phyloP scores from a whole-genome alignment of 306 rosid genomes.

The Casuarina cunninghamiana region DNA sequence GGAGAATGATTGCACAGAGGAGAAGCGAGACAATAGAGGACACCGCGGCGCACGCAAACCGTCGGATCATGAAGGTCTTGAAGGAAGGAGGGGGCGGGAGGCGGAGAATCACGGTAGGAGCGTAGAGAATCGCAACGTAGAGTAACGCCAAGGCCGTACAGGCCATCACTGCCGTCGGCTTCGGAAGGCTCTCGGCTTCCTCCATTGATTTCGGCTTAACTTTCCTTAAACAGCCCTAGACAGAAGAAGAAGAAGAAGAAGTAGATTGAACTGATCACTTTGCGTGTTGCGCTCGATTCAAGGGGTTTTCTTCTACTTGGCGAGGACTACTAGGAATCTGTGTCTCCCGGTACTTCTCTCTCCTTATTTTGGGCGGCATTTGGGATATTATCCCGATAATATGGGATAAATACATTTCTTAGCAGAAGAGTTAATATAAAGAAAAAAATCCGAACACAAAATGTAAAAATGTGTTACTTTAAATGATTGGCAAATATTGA shows the following conservation, averaged over 20 bases:
- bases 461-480: too few relatives aligned
- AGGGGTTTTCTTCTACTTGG: background rate
- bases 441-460: too few relatives aligned
- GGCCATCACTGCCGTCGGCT: slow-evolving; percentile 44
- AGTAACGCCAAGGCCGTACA: slow-evolving; percentile 66
- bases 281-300: background rate
- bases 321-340: background rate
- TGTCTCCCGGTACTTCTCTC: too few relatives aligned
- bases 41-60: slow-evolving; percentile 73
- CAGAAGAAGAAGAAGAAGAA: background rate
- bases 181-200: slow-evolving; percentile 43
- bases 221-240: background rate
- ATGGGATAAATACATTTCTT: too few relatives aligned
- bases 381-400: too few relatives aligned
- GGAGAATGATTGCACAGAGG: slow-evolving; percentile 54
- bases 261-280: background rate
- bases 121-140: slow-evolving; percentile 70
- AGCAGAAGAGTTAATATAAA: too few relatives aligned
- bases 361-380: too few relatives aligned
- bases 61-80: slow-evolving; percentile 59
- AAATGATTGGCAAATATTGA: too few relatives aligned
- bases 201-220: slow-evolving; percentile 43
- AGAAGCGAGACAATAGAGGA: slow-evolving; percentile 62
- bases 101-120: slow-evolving; percentile 76
- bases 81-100: slow-evolving; percentile 75